phyloP scores from a whole-genome alignment of 371 early-diverging fungal genomes.

The Mortierella sp. region DNA sequence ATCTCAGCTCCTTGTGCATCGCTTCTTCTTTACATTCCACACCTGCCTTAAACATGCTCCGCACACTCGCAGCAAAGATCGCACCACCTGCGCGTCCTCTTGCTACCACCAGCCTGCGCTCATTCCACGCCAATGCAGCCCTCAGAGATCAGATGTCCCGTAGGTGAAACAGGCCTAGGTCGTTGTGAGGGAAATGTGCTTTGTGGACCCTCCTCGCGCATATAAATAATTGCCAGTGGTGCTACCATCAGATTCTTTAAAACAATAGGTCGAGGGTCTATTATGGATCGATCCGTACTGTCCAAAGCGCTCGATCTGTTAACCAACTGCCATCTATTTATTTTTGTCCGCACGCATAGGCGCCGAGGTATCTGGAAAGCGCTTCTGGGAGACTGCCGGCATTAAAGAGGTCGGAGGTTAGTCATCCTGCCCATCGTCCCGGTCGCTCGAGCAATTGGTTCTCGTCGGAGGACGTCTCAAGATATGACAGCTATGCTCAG shows the following conservation, averaged over 20 bases:
- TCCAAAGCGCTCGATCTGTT: conserved; percentile 8
- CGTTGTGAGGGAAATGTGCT: background rate
- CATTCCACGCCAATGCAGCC: conserved; percentile 45
- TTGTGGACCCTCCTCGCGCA: background rate
- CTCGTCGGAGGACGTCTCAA: too few species aligned
- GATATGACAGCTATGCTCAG: background rate
- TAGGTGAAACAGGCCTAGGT: conserved; percentile 17
- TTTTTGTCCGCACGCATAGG: conserved; percentile 41
- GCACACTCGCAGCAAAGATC: conserved; percentile 34
- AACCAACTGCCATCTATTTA: background rate
- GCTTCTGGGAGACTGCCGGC: conserved; percentile 83
- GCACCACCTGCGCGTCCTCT: conserved; percentile 18
- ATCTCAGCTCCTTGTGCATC: background rate
- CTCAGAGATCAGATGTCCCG: conserved; percentile 52
- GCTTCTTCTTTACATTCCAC: background rate
- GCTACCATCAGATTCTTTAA: too few species aligned
- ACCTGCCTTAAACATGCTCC: conserved; percentile 23
- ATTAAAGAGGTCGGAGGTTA: conserved; percentile 73
- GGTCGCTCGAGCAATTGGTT: too few species aligned
- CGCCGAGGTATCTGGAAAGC: conserved; percentile 72
- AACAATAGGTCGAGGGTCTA: background rate
- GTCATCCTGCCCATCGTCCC: too few species aligned
- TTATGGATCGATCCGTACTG: background rate
- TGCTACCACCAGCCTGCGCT: conserved; percentile 8
- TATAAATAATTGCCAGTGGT: too few species aligned